Evolutionary conservation across 1,284 basidiomycete species (phyloP), one percentile per base, ranked within the genome.

Genomic region (Irpex rosettiformis): DNA sequence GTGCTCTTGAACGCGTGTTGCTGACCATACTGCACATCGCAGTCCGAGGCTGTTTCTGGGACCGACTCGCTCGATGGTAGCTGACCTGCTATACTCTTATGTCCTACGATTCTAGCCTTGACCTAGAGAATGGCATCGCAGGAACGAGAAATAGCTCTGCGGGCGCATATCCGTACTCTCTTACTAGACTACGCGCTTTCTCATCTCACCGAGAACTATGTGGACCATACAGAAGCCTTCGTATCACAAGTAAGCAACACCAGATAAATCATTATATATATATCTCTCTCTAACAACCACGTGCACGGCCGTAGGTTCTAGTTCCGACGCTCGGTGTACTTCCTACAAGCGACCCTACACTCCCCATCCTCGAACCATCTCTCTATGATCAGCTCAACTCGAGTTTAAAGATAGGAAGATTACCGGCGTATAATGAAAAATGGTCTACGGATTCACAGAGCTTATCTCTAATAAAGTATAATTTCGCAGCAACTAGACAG

Each of bases 131-230:
- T 49, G 48, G 10, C 18, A 5, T n/a, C 48, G 11, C 11, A 51
- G 18, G 62, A 66, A 18, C 58, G 72, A 67, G 61, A 70, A 55
- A 53, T 67, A 11, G 67, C 66, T 60, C 67, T 82, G 45, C 77
- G 76, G 27, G 67, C 62, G 54, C 84, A 86, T 64, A 79, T 88
- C 58, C 79, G 76, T 30, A 69, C 77, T 33, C 67, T 85, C 16
- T 74, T 88, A 22, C 70, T 80, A 18, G 73, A 79, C 45, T 88
- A 88, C 64, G 77, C 73, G 5, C 72, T 75, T 24, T 69, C 68
- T n/a, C 80, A 88, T 68, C 70, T 86, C 33, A 80, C 84, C 0
- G 78, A 72, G 54, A 75, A 86, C 65, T 79, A 87, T 66, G 70
- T 82, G 40, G 68, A 74, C n/a, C 83, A 79, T 65, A 85, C 84